Evolutionary conservation across 768 basidiomycete species (phyloP).

Genomic region (Hortiboletus campestris): DNA sequence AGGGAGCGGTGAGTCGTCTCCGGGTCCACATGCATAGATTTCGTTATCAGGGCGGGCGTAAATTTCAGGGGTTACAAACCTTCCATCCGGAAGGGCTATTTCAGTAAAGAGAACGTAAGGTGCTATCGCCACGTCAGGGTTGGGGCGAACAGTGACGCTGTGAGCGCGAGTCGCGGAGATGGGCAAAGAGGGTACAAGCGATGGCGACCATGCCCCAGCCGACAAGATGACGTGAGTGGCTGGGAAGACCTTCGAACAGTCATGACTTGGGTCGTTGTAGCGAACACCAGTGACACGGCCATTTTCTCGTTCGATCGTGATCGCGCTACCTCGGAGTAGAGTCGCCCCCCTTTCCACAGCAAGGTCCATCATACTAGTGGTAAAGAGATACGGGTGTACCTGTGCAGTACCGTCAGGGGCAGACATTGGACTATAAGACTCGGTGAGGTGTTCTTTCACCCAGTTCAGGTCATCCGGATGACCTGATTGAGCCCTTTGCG

Average conservation of each 20-base stretch:
- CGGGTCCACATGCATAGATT: conserved; percentile 77
- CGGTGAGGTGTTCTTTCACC: conserved; percentile 57
- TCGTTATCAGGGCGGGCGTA: conserved; percentile 70
- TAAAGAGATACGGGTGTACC: conserved; percentile 75
- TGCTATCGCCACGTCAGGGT: conserved; percentile 45
- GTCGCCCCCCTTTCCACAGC: conserved; percentile 54
- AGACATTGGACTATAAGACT: conserved; percentile 58
- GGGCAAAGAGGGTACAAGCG: conserved; percentile 53
- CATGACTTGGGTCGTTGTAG: conserved; percentile 28
- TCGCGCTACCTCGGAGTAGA: conserved; percentile 47
- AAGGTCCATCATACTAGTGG: conserved; percentile 65
- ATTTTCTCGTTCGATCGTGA: conserved; percentile 42
- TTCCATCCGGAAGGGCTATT: conserved; percentile 43
- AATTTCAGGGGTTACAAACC: conserved; percentile 56
- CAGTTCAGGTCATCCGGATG: conserved; percentile 53
- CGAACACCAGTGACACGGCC: conserved; percentile 48
- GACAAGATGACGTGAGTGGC: conserved; percentile 73
- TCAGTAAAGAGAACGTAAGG: conserved; percentile 86
- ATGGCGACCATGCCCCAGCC: conserved; percentile 86
- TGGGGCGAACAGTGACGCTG: conserved; percentile 63
- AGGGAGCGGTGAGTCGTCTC: conserved; percentile 71
- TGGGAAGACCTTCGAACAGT: conserved; percentile 36
- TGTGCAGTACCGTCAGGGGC: conserved; percentile 60
- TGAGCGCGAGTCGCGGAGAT: conserved; percentile 68
- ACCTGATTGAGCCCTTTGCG: conserved; percentile 30